These are phyloP conservation scores for Solanum pinnatisectum DNA, from an alignment of 257 asterid species.

Conservation along the genomic window DNA sequence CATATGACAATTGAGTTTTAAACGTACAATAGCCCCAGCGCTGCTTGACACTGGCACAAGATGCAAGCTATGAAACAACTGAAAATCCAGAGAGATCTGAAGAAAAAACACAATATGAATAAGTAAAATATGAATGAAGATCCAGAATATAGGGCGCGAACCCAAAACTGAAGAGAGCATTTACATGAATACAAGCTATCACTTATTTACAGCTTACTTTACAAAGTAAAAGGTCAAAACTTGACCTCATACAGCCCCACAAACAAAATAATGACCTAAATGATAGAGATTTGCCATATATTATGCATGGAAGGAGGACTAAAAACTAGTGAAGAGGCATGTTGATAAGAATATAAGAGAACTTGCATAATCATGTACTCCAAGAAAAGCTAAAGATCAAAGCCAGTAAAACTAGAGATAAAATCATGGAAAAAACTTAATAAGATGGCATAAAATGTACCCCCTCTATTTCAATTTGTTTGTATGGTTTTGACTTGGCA, in stretches of 20 bases:
- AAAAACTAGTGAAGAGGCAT: not conserved
- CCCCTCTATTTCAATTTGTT: not conserved
- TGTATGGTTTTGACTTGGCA: not conserved
- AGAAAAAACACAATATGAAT: not conserved
- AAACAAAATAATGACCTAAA: not conserved
- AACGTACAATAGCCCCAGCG: constrained; percentile 58
- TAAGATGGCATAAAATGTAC: not conserved
- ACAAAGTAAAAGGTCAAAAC: not conserved
- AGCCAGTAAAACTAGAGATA: not conserved
- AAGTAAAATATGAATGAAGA: not conserved
- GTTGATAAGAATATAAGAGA: not conserved
- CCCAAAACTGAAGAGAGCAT: not conserved
- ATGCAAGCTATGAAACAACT: constrained; percentile 70
- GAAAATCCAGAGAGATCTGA: constrained; percentile 83
- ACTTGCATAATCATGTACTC: not conserved
- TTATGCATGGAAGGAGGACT: not conserved
- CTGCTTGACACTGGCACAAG: constrained; percentile 42
- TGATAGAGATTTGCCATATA: not conserved
- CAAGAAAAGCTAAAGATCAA: not conserved
- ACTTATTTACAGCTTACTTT: not conserved
- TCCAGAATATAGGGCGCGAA: not conserved
- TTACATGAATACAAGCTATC: not conserved
- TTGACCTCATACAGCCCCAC: not conserved
- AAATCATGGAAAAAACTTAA: not conserved
- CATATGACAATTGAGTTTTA: not conserved